A percentile compares a stretch with the other conserved stretches of the same genome.
phyloP scores from a whole-genome alignment of 208 protist genomes.

The Angomonas ambiguus region DNA sequence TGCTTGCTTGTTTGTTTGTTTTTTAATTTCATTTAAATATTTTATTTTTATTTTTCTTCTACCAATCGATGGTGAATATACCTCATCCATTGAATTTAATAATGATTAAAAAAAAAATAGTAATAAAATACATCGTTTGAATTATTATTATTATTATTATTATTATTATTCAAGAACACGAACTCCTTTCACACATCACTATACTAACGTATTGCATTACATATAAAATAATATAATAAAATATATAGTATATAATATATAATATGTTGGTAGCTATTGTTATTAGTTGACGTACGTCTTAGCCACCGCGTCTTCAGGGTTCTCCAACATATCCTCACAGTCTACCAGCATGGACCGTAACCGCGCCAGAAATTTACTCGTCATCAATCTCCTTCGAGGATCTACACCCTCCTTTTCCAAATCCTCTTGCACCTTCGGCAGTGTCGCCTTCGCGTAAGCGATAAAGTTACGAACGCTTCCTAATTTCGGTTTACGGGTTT shows the following conservation, averaged over 20 bases:
- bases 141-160: background rate
- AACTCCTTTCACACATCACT: too few relatives aligned
- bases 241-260: too few relatives aligned
- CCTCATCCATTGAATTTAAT: too few relatives aligned
- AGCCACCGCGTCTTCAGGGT: constrained; percentile 46
- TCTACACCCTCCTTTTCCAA: constrained; percentile 23
- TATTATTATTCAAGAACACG: too few relatives aligned
- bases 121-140: too few relatives aligned
- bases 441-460: constrained; percentile 31
- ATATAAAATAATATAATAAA: too few relatives aligned
- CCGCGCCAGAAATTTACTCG: constrained; percentile 39
- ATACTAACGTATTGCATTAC: too few relatives aligned
- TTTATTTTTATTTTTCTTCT: background rate
- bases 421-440: constrained; percentile 47
- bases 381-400: constrained; percentile 25
- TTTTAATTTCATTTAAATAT: background rate
- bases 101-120: too few relatives aligned
- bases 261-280: background rate
- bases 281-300: constrained; percentile 55
- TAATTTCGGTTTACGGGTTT: constrained; percentile 52
- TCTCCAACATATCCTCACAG: constrained; percentile 49
- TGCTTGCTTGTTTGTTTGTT: background rate
- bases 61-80: too few relatives aligned
- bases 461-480: constrained; percentile 52
- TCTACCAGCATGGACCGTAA: constrained; percentile 57